Evolutionary conservation across 495 filamentous ascomycete genomes (phyloP).

Genomic region (Chaetomium fimeti): DNA sequence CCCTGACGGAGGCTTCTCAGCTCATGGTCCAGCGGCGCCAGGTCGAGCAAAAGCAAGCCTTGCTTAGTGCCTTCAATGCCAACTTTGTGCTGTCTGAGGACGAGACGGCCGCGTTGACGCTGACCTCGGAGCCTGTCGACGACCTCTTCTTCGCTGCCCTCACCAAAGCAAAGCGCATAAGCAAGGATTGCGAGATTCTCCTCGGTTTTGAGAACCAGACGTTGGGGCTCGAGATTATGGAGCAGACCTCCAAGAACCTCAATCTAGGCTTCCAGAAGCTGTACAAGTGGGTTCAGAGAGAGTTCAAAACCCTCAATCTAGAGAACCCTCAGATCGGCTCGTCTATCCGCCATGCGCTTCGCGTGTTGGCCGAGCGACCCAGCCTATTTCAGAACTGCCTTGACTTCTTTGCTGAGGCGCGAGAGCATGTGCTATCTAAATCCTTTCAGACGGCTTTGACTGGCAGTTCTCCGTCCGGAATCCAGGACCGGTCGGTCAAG

Average conservation of each 20-base stretch:
- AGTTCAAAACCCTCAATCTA: conserved; percentile 88
- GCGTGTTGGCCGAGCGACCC: conserved; percentile 86
- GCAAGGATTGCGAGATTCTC: conserved; percentile 81
- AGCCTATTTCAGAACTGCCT: conserved; percentile 89
- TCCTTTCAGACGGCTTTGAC: conserved; percentile 90
- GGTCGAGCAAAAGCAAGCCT: conserved; percentile 78
- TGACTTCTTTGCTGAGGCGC: conserved; percentile 88
- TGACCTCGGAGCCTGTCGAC: conserved; percentile 74
- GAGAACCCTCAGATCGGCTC: conserved; percentile 92
- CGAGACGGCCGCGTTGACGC: conserved; percentile 68
- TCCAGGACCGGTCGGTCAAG: conserved; percentile 60
- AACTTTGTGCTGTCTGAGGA: conserved; percentile 84
- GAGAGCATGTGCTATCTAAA: conserved; percentile 83
- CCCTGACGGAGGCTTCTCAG: conserved; percentile 73
- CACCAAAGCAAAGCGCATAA: conserved; percentile 79
- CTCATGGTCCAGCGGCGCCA: conserved; percentile 73
- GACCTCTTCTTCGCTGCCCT: conserved; percentile 82
- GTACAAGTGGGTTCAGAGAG: conserved; percentile 89
- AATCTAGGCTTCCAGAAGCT: conserved; percentile 92
- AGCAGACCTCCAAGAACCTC: conserved; percentile 79
- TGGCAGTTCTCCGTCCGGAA: conserved; percentile 54
- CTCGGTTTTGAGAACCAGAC: conserved; percentile 88
- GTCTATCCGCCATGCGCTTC: conserved; percentile 77
- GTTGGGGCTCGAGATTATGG: conserved; percentile 84
- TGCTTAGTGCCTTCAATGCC: conserved; percentile 77